phyloP scores from a whole-genome alignment of 2,329 filamentous ascomycete genomes.

The Torrubiella hemipterigena region DNA sequence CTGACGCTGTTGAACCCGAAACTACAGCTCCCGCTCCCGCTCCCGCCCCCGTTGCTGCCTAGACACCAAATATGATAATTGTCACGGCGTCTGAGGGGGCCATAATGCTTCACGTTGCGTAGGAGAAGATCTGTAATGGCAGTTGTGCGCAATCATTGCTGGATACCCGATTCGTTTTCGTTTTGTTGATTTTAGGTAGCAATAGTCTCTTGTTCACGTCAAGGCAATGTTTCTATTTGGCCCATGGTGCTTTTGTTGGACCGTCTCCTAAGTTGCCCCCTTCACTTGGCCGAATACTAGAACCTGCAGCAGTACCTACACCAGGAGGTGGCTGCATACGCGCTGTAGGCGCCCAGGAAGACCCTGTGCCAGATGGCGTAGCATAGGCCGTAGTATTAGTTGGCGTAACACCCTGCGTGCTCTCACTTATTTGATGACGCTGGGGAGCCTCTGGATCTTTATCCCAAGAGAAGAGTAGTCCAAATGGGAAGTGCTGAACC shows the following conservation, averaged over 20 bases:
- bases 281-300: background rate
- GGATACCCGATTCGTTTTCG: slow-evolving; percentile 6
- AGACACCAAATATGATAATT: no score
- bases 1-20: slow-evolving; percentile 3
- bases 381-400: slow-evolving; percentile 1
- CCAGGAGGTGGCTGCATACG: slow-evolving; percentile 21
- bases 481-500: slow-evolving; percentile 89
- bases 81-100: no score
- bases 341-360: slow-evolving; percentile 31
- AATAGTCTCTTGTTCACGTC: slow-evolving; percentile 1
- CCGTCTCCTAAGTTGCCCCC: background rate
- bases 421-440: slow-evolving; percentile 30
- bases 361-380: slow-evolving; percentile 23
- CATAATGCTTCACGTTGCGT: no score
- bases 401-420: background rate
- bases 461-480: slow-evolving; percentile 69
- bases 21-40: slow-evolving; percentile 10
- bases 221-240: slow-evolving; percentile 16
- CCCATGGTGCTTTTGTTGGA: slow-evolving; percentile 34
- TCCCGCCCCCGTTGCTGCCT: slow-evolving; percentile 6
- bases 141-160: no score
- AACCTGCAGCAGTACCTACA: slow-evolving; percentile 10
- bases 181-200: background rate
- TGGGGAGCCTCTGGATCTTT: slow-evolving; percentile 46
- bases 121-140: no score